Evolutionary conservation across 2,329 filamentous ascomycete species (phyloP), one percentile per base, ranked within the genome.

Genomic region (Grosmannia huntii): DNA sequence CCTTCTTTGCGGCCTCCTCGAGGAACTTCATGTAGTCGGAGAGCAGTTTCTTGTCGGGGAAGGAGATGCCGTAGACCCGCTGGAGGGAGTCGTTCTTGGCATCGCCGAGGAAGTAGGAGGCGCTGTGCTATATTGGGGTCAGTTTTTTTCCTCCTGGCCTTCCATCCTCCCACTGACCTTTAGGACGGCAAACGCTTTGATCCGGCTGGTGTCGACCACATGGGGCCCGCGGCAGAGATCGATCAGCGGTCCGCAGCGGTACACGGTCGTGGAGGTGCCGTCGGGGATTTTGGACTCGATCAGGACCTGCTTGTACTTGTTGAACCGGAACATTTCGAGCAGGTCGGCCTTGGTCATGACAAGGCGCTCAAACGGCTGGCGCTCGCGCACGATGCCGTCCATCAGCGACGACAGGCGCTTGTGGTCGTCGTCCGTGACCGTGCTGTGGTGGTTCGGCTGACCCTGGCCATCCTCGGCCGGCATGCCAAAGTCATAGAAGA

Each of bases 271-370:
- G 69, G 81, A 89, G 58, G 90, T 91, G 65, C 90, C 90, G 65
- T 96, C 90, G 46, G 85, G 78, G 61, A 97, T 89, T 73, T 95
- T 90, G 76, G 90, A 87, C 66, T 90, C 86, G 75, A 99, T 97
- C 72, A 97, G 95, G 72, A 96, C 89, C 70, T 95, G 85, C 82
- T 99, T 97, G 79, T 96, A 97, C 71, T 94, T 94, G 80, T 95
- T 96, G 79, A 95, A 95, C 66, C 85, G 83, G 77, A 97, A 97
- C 89, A 97, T 96, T 70, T 96, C 90, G 56, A 94, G 82, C 55
- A 97, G 80, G 64, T 97, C 86, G 57, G 92, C 87, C 75, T 97
- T 97, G 64, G 87, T 87, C 68, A 96, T 82, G 63, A 87, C 87
- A 53, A 97, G 77, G 60, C 94, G 85, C 76, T 96, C 88, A 70